These are phyloP conservation scores for Lumnitzera littorea DNA, from an alignment of 345 rosid genomes.

Conservation along the genomic window DNA sequence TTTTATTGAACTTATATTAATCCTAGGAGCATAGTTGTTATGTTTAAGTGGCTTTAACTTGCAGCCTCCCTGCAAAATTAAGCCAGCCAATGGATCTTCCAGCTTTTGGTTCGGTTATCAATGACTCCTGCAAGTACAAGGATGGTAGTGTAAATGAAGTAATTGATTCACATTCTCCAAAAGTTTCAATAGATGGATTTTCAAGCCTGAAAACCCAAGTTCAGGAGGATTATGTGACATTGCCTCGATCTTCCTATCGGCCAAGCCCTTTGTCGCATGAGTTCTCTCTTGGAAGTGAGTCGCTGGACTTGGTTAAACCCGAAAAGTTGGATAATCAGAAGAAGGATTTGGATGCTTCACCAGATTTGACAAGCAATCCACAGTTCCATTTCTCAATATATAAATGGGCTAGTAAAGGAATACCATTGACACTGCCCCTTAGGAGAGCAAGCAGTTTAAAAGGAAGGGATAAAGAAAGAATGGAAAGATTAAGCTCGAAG, in stretches of 20 bases:
- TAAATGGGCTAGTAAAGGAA: conserved; percentile 83
- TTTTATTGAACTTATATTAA: not conserved
- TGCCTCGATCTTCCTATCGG: conserved; percentile 8
- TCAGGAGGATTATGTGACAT: conserved; percentile 21
- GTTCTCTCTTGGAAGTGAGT: conserved; percentile 16
- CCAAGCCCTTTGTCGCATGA: conserved; percentile 28
- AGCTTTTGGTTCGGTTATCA: conserved; percentile 38
- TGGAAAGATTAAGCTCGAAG: conserved; percentile 23
- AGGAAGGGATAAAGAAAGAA: conserved; percentile 29
- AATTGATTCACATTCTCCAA: conserved; percentile 14
- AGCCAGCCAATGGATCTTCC: conserved; percentile 46
- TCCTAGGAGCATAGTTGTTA: not conserved
- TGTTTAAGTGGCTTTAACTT: conserved; percentile 7
- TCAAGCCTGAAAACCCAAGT: conserved; percentile 27
- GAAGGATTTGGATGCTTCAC: conserved; percentile 25
- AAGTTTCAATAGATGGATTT: conserved; percentile 41
- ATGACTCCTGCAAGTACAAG: conserved; percentile 28
- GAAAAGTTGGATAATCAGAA: conserved; percentile 19
- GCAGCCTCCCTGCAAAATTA: conserved; percentile 59
- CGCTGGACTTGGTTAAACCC: conserved; percentile 13
- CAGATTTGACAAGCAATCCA: conserved; percentile 14
- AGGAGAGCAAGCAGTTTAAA: conserved; percentile 35
- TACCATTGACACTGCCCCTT: conserved; percentile 35
- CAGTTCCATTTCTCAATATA: conserved; percentile 86
- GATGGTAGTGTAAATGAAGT: conserved; percentile 24